Evolutionary conservation across 257 asterid species (phyloP), one percentile per base, ranked within the genome.

Genomic region (Ballota nigra): DNA sequence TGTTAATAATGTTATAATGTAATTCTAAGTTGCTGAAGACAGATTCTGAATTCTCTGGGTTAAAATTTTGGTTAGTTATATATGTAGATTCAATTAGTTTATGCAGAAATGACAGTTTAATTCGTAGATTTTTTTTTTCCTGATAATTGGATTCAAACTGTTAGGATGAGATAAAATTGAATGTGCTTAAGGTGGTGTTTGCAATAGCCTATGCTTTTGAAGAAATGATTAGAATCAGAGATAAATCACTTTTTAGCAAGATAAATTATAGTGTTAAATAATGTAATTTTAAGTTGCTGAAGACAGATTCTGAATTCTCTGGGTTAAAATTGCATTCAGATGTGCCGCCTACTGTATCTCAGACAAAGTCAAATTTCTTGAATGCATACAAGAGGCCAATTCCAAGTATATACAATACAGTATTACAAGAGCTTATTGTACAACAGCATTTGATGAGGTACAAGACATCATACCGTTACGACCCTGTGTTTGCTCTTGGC

Each of bases 401-500:
- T 76, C 97, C 99, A 13, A 89, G 97, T 74, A 72, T 94, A 79
- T 94, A 91, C 88, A 87, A 88, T 86, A 77, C 88, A 1, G 96
- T 91, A 18, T 81, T 94, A 62, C 97, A 85, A 75, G 97, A 94
- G 85, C 89, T 94, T 75, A 84, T 94, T 72, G 99, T 94, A 47
- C 99, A 86, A 57, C 99, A 94, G 73, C 99, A 94, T 83, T 78
- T 91, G 76, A 78, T 81, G 82, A 85, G 82, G 85, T 94, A 94
- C 85, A 94, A 86, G 93, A 89, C 71, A 73, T 86, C 99, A 23
- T 89, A 87, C 71, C 85, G 62, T 31, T 89, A 94, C 41, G 97
- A 94, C 78, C 91, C 97, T n/a, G 85, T 91, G 45, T 89, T 91
- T 68, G 97, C 97, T 18, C 97, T 94, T 28, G 97, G 97, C 18